Percentiles rank a stretch among this genome's conserved stretches.
Conservation (phyloP, 495 filamentous ascomycete species). For the Hypoxylon subgilvum region DNA sequence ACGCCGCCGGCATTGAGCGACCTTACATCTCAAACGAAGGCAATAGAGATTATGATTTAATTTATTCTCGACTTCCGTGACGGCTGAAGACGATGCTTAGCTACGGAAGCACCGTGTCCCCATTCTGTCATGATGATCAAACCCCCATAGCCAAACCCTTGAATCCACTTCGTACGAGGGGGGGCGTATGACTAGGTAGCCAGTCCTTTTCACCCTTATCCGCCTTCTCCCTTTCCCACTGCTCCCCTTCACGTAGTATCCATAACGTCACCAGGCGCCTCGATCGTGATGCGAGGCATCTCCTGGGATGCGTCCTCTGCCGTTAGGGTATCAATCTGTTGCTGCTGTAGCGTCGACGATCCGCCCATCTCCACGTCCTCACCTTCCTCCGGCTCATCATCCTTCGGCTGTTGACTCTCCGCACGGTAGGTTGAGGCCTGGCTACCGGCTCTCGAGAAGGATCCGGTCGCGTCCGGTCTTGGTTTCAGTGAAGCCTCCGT, state of each 20-base stretch:
- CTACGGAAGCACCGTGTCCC: no score
- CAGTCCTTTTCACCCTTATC: no score
- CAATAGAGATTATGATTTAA: no score
- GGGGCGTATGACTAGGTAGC: no score
- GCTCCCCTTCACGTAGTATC: constrained; percentile 62
- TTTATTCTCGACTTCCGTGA: no score
- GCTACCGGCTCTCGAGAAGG: constrained; percentile 52
- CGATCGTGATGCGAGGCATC: constrained; percentile 58
- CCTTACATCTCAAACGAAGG: no score
- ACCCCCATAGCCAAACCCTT: no score
- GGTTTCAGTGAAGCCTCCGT: constrained; percentile 43
- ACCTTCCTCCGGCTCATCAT: constrained; percentile 66
- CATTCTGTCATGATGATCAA: no score
- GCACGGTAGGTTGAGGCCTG: constrained; percentile 55
- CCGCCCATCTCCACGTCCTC: constrained; percentile 67
- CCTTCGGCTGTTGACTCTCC: constrained; percentile 46
- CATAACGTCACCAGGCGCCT: constrained; percentile 62
- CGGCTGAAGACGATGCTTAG: no score
- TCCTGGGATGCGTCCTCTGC: constrained; percentile 52
- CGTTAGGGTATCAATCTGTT: constrained; percentile 47
- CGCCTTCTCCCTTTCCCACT: no score
- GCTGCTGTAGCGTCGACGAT: constrained; percentile 49
- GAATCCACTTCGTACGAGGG: no score
- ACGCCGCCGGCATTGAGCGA: no score
- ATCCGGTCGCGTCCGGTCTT: constrained; percentile 56